Percentiles rank a stretch among this genome's conserved stretches.
phyloP scores from a whole-genome alignment of 495 filamentous ascomycete genomes.

The Penicillium ochrochloron region DNA sequence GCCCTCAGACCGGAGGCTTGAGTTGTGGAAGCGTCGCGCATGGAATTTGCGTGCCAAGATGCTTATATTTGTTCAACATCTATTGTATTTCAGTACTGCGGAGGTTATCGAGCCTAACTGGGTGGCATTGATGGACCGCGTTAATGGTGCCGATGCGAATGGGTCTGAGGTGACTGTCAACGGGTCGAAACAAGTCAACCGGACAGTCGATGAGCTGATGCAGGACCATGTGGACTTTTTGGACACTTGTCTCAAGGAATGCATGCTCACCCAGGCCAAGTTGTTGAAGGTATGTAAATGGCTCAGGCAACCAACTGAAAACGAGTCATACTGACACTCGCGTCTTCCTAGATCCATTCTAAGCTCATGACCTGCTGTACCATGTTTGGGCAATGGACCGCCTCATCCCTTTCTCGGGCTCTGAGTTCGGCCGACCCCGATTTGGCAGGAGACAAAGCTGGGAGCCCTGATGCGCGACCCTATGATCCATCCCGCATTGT shows the following conservation, averaged over 20 bases:
- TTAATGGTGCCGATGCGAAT: constrained; percentile 66
- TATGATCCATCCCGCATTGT: constrained; percentile 68
- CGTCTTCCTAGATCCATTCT: constrained; percentile 75
- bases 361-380: constrained; percentile 92
- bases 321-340: not conserved
- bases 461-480: constrained; percentile 41
- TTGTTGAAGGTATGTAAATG: constrained; percentile 72
- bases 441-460: constrained; percentile 53
- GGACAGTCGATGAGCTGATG: constrained; percentile 97
- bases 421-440: constrained; percentile 79
- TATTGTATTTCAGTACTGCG: constrained; percentile 93
- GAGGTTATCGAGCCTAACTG: constrained; percentile 99
- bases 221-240: constrained; percentile 98
- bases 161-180: constrained; percentile 54
- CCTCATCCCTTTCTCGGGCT: constrained; percentile 71
- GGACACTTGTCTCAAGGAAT: constrained; percentile 97
- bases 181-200: constrained; percentile 59
- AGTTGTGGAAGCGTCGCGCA: constrained; percentile 89
- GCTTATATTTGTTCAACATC: constrained; percentile 94
- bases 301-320: not conserved
- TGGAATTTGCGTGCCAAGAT: constrained; percentile 93
- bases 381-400: constrained; percentile 87
- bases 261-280: constrained; percentile 97
- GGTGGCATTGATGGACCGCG: constrained; percentile 84
- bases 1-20: constrained; percentile 71